A percentile compares a stretch with the other conserved stretches of the same genome.
phyloP scores from a whole-genome alignment of 108 stramenopile genomes.

The Skeletonema potamos region DNA sequence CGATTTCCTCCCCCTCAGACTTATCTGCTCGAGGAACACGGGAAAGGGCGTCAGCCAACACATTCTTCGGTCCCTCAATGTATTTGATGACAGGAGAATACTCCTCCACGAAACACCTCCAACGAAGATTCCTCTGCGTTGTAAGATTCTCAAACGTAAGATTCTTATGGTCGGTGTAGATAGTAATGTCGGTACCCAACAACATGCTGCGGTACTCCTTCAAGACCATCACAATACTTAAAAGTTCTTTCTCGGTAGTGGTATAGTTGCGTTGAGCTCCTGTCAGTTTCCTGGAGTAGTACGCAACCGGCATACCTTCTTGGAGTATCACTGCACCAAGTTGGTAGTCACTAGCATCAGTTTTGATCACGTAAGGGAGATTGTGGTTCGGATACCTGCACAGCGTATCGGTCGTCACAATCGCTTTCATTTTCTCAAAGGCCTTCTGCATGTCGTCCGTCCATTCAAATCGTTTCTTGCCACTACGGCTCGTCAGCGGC shows the following conservation, averaged over 20 bases:
- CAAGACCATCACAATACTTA: neutral
- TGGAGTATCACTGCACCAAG: constrained; percentile 17
- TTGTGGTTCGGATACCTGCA: constrained; percentile 21
- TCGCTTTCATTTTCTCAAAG: constrained; percentile 7
- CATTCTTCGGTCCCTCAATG: constrained; percentile 6
- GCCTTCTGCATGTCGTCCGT: constrained; percentile 21
- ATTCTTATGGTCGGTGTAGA: constrained; percentile 34
- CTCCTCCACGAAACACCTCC: constrained; percentile 40
- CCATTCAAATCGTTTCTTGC: constrained; percentile 27
- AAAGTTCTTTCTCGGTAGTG: constrained; percentile 2
- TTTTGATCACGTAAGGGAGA: constrained; percentile 17
- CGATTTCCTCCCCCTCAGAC: no score
- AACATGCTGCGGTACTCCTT: constrained; percentile 18
- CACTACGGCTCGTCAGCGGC: constrained; percentile 18
- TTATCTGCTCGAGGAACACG: neutral
- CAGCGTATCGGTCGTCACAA: neutral
- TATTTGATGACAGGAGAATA: constrained; percentile 22
- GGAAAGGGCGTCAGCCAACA: constrained; percentile 1
- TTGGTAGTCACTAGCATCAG: constrained; percentile 27
- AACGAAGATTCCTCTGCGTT: constrained; percentile 33
- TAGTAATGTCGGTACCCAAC: neutral
- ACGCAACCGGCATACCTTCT: constrained; percentile 10
- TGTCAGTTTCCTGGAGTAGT: neutral
- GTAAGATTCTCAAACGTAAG: constrained; percentile 5
- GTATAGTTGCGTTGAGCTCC: constrained; percentile 2